Percentiles rank a stretch among this genome's conserved stretches.
phyloP scores from a whole-genome alignment of 176 grass and related monocot species.

The Triticum dicoccoides region DNA sequence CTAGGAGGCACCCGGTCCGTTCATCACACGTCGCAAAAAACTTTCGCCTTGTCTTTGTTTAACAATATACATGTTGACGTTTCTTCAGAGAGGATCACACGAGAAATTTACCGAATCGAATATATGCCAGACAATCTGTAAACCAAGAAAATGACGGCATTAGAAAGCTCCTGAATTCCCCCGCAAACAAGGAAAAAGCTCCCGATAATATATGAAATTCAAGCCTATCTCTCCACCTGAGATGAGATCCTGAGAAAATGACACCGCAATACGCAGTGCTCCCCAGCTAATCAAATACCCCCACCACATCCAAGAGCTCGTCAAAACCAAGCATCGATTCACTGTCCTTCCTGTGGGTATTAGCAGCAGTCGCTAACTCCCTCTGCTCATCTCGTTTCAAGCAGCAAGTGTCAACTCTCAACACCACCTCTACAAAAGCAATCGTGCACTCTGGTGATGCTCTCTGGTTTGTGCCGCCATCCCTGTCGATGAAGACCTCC shows the following conservation, averaged over 20 bases:
- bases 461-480: neutral
- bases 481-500: neutral
- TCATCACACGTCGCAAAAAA: neutral
- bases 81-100: neutral
- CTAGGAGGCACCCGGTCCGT: neutral
- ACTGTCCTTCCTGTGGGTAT: constrained; percentile 9
- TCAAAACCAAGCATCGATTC: neutral
- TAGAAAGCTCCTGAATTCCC: neutral
- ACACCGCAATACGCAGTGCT: constrained; percentile 13
- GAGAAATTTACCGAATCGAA: neutral
- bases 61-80: neutral
- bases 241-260: constrained; percentile 28
- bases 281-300: constrained; percentile 24
- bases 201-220: neutral
- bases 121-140: constrained; percentile 23
- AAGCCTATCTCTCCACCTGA: constrained; percentile 1
- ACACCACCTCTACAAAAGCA: neutral
- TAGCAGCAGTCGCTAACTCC: neutral
- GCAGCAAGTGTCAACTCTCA: neutral
- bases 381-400: neutral
- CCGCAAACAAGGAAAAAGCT: neutral
- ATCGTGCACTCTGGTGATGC: neutral
- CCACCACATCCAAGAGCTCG: neutral
- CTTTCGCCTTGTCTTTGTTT: neutral
- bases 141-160: constrained; percentile 29